Evolutionary conservation across 306 rosid species (phyloP), one percentile per base, ranked within the genome.

Genomic region (Medicago ruthenica): DNA sequence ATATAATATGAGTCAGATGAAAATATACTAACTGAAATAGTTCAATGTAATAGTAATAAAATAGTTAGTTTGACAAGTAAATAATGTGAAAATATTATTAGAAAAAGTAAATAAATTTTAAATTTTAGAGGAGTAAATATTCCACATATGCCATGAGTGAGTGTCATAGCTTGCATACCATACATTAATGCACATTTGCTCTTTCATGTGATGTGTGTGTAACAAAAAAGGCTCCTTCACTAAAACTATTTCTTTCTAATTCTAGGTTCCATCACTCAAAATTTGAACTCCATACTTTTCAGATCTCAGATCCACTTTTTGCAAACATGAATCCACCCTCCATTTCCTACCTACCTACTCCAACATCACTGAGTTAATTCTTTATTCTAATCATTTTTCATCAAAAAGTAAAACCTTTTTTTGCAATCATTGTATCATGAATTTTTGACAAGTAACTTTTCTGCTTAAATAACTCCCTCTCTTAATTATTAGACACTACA

Each of bases 241-340:
- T 41, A 69, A 12, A 58, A 7, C 67, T 3, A 17, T 18, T 66
- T 53, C 36, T 22, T 58, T 22, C 64, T 5, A 58, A 11, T 58
- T 68, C 51, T 13, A 66, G 60, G 57, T 67, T 73, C 79, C 77
- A 77, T 68, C 82, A n/a, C 76, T 80, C 3, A 34, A 24, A 47
- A 67, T 88, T 85, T 57, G 14, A 71, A 75, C 70, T 80, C 68
- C 60, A 36, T 79, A 37, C 37, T 73, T 81, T 76, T 58, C 70
- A 79, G 89, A 79, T 87, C 82, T 84, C 78, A 80, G 81, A 82
- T 82, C 85, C 86, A 45, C 70, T 74, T 74, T 54, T 60, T 8
- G n/a, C 66, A 67, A 54, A 71, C 74, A 40, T 64, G 59, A 31
- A 36, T 58, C 41, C 41, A 58, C 37, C 20, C 34, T 6, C 76